phyloP scores from a whole-genome alignment of 345 rosid species.

The Gossypium anomalum region DNA sequence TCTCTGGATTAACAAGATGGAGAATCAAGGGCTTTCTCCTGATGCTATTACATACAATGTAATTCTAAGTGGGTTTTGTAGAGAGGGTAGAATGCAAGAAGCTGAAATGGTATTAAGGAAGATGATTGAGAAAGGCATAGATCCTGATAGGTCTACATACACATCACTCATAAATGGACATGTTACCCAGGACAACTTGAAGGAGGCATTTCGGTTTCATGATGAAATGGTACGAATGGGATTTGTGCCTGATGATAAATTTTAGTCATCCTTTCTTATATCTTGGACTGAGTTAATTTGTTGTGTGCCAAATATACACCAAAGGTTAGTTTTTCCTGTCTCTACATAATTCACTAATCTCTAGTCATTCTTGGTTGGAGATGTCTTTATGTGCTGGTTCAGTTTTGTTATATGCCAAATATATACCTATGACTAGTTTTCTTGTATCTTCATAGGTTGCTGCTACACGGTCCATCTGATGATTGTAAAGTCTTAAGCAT shows the following conservation, averaged over 20 bases:
- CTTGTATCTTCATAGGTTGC: background rate
- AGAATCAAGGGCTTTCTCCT: slow-evolving; percentile 46
- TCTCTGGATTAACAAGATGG: slow-evolving; percentile 55
- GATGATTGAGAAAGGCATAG: slow-evolving; percentile 60
- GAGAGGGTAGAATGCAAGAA: slow-evolving; percentile 69
- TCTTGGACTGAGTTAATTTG: background rate
- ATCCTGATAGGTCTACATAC: slow-evolving; percentile 65
- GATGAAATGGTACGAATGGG: slow-evolving; percentile 83
- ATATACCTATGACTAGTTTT: background rate
- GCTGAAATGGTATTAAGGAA: slow-evolving; percentile 53
- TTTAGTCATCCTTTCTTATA: slow-evolving; percentile 22
- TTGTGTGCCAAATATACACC: background rate
- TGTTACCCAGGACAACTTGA: slow-evolving; percentile 64
- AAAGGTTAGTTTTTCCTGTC: background rate
- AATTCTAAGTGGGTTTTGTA: slow-evolving; percentile 66
- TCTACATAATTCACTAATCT: background rate
- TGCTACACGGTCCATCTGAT: background rate
- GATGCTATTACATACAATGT: slow-evolving; percentile 62
- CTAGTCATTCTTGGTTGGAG: slow-evolving; percentile 18
- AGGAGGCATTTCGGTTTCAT: slow-evolving; percentile 75
- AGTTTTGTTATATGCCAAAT: background rate
- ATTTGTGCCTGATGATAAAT: slow-evolving; percentile 70
- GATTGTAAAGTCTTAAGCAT: background rate
- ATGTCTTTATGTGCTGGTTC: background rate
- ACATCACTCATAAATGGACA: slow-evolving; percentile 74